Base-by-base conservation (phyloP, 2,329 filamentous ascomycete genomes). In the Curvularia verruculosa region DNA sequence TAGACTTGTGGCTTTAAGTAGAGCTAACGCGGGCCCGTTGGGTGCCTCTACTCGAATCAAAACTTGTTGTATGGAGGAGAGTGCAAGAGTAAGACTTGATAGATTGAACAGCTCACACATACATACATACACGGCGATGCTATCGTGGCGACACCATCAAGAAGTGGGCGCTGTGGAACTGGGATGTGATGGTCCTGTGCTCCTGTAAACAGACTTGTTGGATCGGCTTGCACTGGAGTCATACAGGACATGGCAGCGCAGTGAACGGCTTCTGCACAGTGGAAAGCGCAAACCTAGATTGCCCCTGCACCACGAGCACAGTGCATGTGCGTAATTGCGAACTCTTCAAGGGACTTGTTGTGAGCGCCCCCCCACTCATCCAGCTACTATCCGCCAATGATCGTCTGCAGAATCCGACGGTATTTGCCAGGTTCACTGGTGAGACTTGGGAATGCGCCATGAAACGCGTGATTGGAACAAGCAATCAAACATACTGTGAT, bases 1-100 rank as follows among this genome's bases (percentile, higher is more conserved):
- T 21, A 44, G 31, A 31, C 39, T 51, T 24, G 39, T 54, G 47
- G 52, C 52, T 47, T 26, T 18, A n/a, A 39, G 36, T 40, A 44
- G 45, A 34, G 26, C 34, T 36, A 36, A 36, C 34, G 34, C 15
- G 45, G 24, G 36, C 41, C 36, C 21, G 43, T 39, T 15, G 15
- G 36, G 39, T 31, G 21, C 29, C 47, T 34, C n/a, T 55, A 39
- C 39, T 55, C 43, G 26, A 34, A 29, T 31, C 5, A n/a, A 19
- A 29, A 31, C 8, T 12, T 29, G 43, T 7, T 10, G 26, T 29
- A 19, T 8, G 26, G 10, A 21, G 5, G 9, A 46, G 18, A 29
- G 18, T 21, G 12, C 5, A 6, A 31, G 28, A 34, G 26, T 9
- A 31, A 13, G 10, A 21, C 5, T 31, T 21, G 26, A 31, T 31